Evolutionary conservation across 768 basidiomycete genomes (phyloP).

Genomic region (Collybiopsis confluens): DNA sequence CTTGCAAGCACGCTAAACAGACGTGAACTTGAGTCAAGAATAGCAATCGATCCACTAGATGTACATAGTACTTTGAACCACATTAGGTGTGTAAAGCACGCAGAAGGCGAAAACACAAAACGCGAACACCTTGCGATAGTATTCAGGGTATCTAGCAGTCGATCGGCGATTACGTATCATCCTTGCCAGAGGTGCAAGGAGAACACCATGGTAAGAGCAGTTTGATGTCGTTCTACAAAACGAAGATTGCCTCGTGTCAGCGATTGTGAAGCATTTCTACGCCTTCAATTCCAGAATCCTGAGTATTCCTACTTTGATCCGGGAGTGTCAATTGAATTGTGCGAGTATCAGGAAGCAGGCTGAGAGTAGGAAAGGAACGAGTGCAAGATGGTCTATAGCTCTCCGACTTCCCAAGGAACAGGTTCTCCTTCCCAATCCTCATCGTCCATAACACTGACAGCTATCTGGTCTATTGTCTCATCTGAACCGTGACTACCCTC

Average conservation of each 20-base stretch:
- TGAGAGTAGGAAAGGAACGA: neutral
- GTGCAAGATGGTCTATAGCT: slow-evolving; percentile 41
- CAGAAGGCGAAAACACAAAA: slow-evolving; percentile 25
- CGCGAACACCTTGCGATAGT: neutral
- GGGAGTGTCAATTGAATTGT: no score
- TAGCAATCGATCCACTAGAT: slow-evolving; percentile 25
- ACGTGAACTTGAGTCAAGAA: slow-evolving; percentile 27
- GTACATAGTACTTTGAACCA: slow-evolving; percentile 32
- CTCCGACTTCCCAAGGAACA: slow-evolving; percentile 77
- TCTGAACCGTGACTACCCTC: slow-evolving; percentile 19
- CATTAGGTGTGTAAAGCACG: slow-evolving; percentile 40
- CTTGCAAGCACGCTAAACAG: slow-evolving; percentile 31
- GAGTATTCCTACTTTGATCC: no score
- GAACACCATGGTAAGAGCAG: neutral
- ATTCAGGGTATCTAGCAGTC: neutral
- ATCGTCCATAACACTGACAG: slow-evolving; percentile 24
- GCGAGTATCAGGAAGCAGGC: neutral
- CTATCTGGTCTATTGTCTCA: slow-evolving; percentile 17
- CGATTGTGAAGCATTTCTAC: neutral
- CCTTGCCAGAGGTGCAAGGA: neutral
- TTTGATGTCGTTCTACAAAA: neutral
- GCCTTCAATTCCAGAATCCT: no score
- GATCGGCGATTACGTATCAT: neutral
- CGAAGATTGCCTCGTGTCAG: neutral
- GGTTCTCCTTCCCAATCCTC: slow-evolving; percentile 82